Evolutionary conservation across 2,329 filamentous ascomycete genomes (phyloP).

Genomic region (Nigrograna mackinnonii): DNA sequence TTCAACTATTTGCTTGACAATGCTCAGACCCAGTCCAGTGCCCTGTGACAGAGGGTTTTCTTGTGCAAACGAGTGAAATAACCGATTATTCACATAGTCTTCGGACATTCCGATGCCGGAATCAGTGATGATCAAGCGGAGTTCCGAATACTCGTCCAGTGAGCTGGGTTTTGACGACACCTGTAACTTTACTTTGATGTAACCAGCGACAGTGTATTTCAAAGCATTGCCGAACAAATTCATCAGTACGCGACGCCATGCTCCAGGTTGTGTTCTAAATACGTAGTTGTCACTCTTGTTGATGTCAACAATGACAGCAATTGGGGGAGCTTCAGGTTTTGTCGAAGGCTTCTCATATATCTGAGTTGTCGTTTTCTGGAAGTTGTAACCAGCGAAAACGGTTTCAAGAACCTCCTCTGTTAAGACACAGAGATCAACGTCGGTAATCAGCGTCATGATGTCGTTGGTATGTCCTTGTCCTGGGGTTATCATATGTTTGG

Average conservation of each 20-base stretch:
- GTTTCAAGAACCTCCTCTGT: slow-evolving; percentile 42
- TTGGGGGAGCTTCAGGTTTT: slow-evolving; percentile 18
- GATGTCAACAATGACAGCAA: slow-evolving; percentile 39
- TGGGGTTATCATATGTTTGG: slow-evolving; percentile 33
- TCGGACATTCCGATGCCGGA: slow-evolving; percentile 46
- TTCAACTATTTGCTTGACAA: slow-evolving; percentile 43
- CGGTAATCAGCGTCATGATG: slow-evolving; percentile 37
- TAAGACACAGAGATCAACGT: slow-evolving; percentile 37
- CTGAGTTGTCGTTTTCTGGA: slow-evolving; percentile 32
- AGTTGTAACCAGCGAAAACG: slow-evolving; percentile 40
- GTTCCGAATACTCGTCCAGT: slow-evolving; percentile 28
- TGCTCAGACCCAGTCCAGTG: slow-evolving; percentile 43
- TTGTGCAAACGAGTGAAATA: slow-evolving; percentile 44
- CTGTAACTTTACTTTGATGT: slow-evolving; percentile 40
- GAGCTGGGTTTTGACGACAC: slow-evolving; percentile 20
- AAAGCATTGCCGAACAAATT: slow-evolving; percentile 45
- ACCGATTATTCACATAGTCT: slow-evolving; percentile 39
- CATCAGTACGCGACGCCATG: slow-evolving; percentile 43
- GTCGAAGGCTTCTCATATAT: slow-evolving; percentile 20
- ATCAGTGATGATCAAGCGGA: slow-evolving; percentile 38
- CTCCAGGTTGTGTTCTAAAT: slow-evolving; percentile 42
- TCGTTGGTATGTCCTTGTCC: slow-evolving; percentile 34
- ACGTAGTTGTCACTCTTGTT: slow-evolving; percentile 37
- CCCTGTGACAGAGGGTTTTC: slow-evolving; percentile 43
- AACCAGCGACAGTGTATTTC: slow-evolving; percentile 43